Conservation (phyloP, 1,284 basidiomycete genomes). For the Ceratobasidium papillatum region DNA sequence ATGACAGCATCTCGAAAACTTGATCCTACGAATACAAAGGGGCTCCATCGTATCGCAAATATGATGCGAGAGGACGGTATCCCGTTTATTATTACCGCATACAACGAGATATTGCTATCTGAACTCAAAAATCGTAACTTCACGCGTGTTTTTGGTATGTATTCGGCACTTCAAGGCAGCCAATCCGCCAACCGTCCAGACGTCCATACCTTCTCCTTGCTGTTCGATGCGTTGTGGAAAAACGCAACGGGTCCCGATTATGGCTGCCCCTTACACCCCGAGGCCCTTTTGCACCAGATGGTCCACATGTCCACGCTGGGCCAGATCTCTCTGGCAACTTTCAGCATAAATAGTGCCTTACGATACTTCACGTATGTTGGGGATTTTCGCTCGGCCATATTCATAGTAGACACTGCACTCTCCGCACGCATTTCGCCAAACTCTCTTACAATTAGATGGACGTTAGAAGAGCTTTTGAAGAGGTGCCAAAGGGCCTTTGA, state of each 20-base stretch:
- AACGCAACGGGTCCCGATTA: slow-evolving; percentile 29
- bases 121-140: slow-evolving; percentile 29
- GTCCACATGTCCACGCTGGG: neutral
- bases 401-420: slow-evolving; percentile 2
- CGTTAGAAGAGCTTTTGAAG: slow-evolving; percentile 32
- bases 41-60: slow-evolving; percentile 18
- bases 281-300: neutral
- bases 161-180: neutral
- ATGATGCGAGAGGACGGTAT: slow-evolving; percentile 25
- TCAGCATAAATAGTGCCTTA: slow-evolving; percentile 16
- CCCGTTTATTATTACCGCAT: neutral
- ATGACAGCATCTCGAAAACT: slow-evolving; percentile 36
- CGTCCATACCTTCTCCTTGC: slow-evolving; percentile 26
- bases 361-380: slow-evolving; percentile 26
- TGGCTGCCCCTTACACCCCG: neutral
- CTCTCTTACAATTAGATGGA: slow-evolving; percentile 30
- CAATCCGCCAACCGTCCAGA: neutral
- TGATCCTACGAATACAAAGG: slow-evolving; percentile 17
- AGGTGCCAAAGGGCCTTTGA: slow-evolving; percentile 25
- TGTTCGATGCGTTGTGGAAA: slow-evolving; percentile 39
- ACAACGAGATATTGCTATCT: slow-evolving; percentile 23
- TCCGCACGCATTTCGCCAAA: slow-evolving; percentile 18
- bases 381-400: slow-evolving; percentile 19
- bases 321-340: neutral
- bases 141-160: slow-evolving; percentile 9